Evolutionary conservation across 2,329 filamentous ascomycete species (phyloP).

Genomic region (Colletotrichum tabaci): DNA sequence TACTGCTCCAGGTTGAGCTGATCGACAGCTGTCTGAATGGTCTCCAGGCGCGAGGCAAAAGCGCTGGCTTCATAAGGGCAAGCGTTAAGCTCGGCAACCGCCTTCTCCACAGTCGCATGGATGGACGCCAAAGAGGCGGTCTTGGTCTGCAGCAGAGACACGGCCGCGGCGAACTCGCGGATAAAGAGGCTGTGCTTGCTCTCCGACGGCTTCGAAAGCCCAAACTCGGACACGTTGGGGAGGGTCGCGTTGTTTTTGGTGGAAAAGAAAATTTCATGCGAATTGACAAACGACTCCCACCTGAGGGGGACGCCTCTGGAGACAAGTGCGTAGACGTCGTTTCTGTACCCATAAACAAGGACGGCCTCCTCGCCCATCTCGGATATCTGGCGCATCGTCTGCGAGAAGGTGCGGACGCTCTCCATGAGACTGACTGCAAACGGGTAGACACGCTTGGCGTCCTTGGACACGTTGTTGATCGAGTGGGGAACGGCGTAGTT

Average conservation of each 20-base stretch:
- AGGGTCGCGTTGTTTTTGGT: conserved; percentile 60
- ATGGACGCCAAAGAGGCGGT: conserved; percentile 84
- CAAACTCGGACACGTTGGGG: conserved; percentile 57
- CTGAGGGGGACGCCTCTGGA: conserved; percentile 89
- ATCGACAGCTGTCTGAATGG: conserved; percentile 93
- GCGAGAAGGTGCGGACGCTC: conserved; percentile 92
- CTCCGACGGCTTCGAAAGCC: conserved; percentile 73
- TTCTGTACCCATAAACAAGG: conserved; percentile 90
- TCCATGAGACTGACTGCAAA: conserved; percentile 99
- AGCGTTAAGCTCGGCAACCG: conserved; percentile 84
- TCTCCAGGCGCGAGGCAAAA: conserved; percentile 85
- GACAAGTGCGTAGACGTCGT: conserved; percentile 88
- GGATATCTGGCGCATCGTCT: conserved; percentile 87
- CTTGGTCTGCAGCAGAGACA: conserved; percentile 91
- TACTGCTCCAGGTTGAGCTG: conserved; percentile 97
- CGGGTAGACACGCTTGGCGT: conserved; percentile 98
- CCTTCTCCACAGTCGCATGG: conserved; percentile 85
- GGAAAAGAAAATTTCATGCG: conserved; percentile 86
- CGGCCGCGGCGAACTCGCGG: conserved; percentile 89
- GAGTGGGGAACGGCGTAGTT: conserved; percentile 95
- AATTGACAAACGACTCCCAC: conserved; percentile 99
- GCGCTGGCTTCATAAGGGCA: conserved; percentile 87
- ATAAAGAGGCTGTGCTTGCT: conserved; percentile 98
- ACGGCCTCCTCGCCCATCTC: conserved; percentile 91
- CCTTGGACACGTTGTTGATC: conserved; percentile 96